Conservation (phyloP, 306 rosid species). For the Glycine soja region DNA sequence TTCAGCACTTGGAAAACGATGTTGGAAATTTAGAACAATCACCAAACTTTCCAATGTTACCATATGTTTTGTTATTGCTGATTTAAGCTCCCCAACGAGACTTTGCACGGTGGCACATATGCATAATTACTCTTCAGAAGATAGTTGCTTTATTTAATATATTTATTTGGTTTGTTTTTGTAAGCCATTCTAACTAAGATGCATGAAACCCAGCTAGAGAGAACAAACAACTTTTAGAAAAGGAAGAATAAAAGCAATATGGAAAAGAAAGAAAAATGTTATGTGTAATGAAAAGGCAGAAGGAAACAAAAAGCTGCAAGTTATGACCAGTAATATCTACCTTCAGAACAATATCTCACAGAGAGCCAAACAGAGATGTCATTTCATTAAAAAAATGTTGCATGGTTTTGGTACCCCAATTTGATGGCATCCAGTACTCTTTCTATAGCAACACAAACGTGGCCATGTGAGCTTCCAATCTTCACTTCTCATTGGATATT, state of each 20-base stretch:
- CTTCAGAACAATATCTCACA: slow-evolving; percentile 52
- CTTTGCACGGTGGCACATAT: slow-evolving; percentile 48
- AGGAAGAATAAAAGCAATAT: not conserved
- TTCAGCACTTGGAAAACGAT: slow-evolving; percentile 56
- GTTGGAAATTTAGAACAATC: slow-evolving; percentile 60
- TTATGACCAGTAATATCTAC: slow-evolving; percentile 48
- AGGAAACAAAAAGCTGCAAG: slow-evolving; percentile 50
- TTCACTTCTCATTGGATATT: slow-evolving; percentile 50
- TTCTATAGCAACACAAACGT: slow-evolving; percentile 42
- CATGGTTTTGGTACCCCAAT: slow-evolving; percentile 55
- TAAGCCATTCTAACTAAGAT: not conserved
- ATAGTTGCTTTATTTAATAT: slow-evolving; percentile 33
- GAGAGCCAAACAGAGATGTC: slow-evolving; percentile 55
- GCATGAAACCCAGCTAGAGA: slow-evolving; percentile 2
- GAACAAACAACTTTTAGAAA: slow-evolving; percentile 24
- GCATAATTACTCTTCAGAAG: slow-evolving; percentile 32
- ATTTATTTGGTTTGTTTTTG: slow-evolving; percentile 33
- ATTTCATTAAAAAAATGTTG: slow-evolving; percentile 55
- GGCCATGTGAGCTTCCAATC: slow-evolving; percentile 49
- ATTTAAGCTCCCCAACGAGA: slow-evolving; percentile 54
- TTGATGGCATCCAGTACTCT: slow-evolving; percentile 52
- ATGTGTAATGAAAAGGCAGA: slow-evolving; percentile 30
- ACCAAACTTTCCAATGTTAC: slow-evolving; percentile 54
- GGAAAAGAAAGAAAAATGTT: not conserved
- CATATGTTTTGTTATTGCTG: slow-evolving; percentile 45